Evolutionary conservation across 345 rosid genomes (phyloP), one percentile per base, ranked within the genome.

Genomic region (Corchorus olitorius): DNA sequence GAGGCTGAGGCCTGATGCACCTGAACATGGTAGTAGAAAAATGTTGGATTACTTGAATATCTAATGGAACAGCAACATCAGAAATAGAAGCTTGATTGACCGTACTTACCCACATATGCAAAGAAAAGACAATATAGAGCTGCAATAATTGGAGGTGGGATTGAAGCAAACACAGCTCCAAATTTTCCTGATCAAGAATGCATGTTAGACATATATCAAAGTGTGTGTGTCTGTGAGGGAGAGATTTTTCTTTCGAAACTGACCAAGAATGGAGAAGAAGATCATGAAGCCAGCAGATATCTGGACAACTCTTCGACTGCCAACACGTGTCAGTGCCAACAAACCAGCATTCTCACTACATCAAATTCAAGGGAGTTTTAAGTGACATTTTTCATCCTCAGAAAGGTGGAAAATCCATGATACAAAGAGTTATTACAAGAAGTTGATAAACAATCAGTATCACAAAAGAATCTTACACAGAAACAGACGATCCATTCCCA

Each of bases 201-300:
- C 2, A 67, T 50, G 9, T 58, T 63, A 77, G 22, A 56, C 39
- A 7, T 22, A 56, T 13, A 59, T 35, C 12, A 43, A 8, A 74
- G 43, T 33, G 35, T 39, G 48, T n/a, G 10, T n/a, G 27, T 27
- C 1, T 27, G 27, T 27, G 58, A 33, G 58, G 60, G 19, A 78
- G 37, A 62, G 55, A 70, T 17, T n/a, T n/a, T 7, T 8, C 7
- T 11, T 70, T 56, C 70, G 52, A 73, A 43, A 70, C 89, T 81
- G 74, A 90, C 97, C 97, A 0, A 92, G 93, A 52, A 93, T 85
- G 46, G 99, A 95, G 86, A 95, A 95, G 88, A 95, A 95, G 50
- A 95, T 91, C 99, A 95, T 95, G 83, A 95, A 93, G 41, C 87
- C 94, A 0, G 97, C 98, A 50, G 99, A 88, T 73, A 95, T 95